Percentiles rank a stretch among this genome's conserved stretches.
Conservation (phyloP, 108 stramenopile genomes). For the Mediolabrus comicus region DNA sequence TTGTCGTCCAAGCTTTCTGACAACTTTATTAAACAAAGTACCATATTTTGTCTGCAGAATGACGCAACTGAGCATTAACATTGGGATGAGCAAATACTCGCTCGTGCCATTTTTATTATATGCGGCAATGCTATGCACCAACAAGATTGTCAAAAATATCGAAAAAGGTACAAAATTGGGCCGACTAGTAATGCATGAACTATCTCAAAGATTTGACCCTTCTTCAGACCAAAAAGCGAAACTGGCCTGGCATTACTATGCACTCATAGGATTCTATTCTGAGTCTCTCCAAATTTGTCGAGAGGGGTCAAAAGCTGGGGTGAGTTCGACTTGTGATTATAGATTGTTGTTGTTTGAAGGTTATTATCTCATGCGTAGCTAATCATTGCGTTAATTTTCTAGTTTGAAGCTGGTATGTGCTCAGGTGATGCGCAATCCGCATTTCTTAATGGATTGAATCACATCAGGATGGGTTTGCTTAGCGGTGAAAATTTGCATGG, state of each 20-base stretch:
- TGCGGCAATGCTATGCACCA: neutral
- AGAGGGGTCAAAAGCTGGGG: neutral
- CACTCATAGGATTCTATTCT: neutral
- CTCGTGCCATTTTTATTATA: neutral
- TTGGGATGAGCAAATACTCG: constrained; percentile 17
- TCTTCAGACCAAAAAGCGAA: neutral
- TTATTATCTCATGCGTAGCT: no score
- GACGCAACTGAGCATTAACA: constrained; percentile 9
- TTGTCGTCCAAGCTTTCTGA: neutral
- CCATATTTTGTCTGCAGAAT: neutral
- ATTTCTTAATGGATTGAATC: constrained; percentile 1
- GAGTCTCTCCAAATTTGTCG: neutral
- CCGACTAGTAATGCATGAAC: neutral
- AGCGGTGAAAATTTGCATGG: constrained; percentile 16
- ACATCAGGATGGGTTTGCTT: neutral
- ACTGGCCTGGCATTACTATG: neutral
- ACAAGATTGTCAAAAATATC: neutral
- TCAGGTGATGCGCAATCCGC: constrained; percentile 4
- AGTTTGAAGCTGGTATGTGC: constrained; percentile 23
- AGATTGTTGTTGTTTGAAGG: no score
- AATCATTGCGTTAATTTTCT: no score
- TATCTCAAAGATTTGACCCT: neutral
- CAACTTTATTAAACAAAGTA: neutral
- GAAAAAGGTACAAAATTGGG: neutral
- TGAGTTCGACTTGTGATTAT: no score